Evolutionary conservation across 495 filamentous ascomycete genomes (phyloP), one percentile per base, ranked within the genome.

Genomic region (Penicillium chermesinum): DNA sequence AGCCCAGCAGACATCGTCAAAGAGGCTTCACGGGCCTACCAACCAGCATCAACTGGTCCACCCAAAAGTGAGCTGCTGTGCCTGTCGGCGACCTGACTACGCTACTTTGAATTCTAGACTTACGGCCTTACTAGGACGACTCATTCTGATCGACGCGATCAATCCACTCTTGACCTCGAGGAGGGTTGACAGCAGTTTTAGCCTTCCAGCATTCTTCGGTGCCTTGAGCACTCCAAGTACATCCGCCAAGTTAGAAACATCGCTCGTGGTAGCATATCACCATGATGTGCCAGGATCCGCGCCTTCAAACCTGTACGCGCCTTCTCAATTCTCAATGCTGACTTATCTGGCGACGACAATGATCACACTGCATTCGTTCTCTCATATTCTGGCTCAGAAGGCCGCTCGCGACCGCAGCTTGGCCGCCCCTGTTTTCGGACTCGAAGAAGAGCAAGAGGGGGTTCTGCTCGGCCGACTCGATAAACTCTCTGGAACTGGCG

Each of bases 401-500:
- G 70, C 72, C 13, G 87, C 89, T 4, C 76, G 75, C 6, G 81
- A 90, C 54, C 76, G 83, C 45, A 88, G 84, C 49, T 63, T 85
- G 15, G 78, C 71, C 15, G 80, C 80, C 41, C 93, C 91, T 0
- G 71, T 76, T 14, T 95, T 85, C 57, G 93, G 93, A 1, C 73
- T 96, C 0, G 72, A 71, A 14, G 86, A 94, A 62, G 79, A 79
- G 8, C 71, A 75, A 19, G 87, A 94, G 53, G 91, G 91, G 22
- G 75, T 90, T 10, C 54, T 95, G 0, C 57, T 85, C 12, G 85
- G 86, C 0, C 60, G 63, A 46, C 38, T 67, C 12, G 68, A 72
- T 45, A 69, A 63, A 36, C 48, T 84, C 6, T 49, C 57, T 32
- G 67, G 76, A 17, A 57, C 69, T 8, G 76, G 77, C 32, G 63